Evolutionary conservation across 2,329 filamentous ascomycete species (phyloP), one percentile per base, ranked within the genome.

Genomic region (Nigrospora oryzae): DNA sequence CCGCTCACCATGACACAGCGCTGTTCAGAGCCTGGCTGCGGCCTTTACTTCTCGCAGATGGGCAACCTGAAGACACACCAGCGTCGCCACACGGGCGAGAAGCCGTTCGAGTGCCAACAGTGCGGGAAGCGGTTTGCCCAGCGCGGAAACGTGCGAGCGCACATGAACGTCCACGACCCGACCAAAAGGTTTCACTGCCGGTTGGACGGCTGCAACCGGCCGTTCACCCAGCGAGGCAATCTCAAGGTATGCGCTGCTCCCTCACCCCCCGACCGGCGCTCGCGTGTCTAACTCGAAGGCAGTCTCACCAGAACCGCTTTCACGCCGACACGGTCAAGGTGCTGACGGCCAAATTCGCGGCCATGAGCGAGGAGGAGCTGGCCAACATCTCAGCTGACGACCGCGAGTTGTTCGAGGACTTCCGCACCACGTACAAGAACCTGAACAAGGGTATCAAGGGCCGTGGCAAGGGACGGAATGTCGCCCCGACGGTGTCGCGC

Each of bases 361-460:
- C 73, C 34, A 70, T 83, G 46, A 65, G 69, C 33, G 75, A 83
- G 43, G 73, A 71, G n/a, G 77, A 84, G 5, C 79, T 90, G n/a
- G 70, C 76, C 0, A 74, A 82, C 36, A 64, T 67, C 5, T 88
- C 96, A 56, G 81, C 79, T 34, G 64, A 67, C 5, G 88, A 96
- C 56, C 82, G 79, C 49, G 83, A 89, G 48, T 71, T 96, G 42
- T 89, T 86, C 71, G 79, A 85, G 53, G 95, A 95, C 67, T 93
- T 97, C 60, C 77, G 83, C 4, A 75, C 75, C 1, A 73, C 95
- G n/a, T 96, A 95, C 75, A 95, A 95, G 71, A 94, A 97, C 67
- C 90, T 86, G 67, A 97, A 97, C 75, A 95, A 95, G 65, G 93
- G 93, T 1, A 96, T 97, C 71, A 97, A 96, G 66, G 93, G 93